Evolutionary conservation across 2,329 filamentous ascomycete genomes (phyloP).

Genomic region (Venturia carpophila): DNA sequence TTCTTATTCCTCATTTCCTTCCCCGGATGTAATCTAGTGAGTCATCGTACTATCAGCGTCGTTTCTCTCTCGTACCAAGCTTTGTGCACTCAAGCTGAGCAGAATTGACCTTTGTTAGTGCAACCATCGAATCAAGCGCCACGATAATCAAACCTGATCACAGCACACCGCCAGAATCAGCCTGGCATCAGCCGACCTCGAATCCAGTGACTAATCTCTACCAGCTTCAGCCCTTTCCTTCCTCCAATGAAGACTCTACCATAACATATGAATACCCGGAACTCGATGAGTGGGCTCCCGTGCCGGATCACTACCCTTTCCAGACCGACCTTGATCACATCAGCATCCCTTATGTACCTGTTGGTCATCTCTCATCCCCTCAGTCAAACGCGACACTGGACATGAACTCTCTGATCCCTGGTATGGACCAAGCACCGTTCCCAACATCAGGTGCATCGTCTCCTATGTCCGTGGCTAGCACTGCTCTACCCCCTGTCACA

Average conservation of each 20-base stretch:
- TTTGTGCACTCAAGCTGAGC: slow-evolving; percentile 3
- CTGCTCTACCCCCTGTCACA: slow-evolving; percentile 6
- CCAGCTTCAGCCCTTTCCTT: neutral
- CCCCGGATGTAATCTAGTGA: slow-evolving; percentile 10
- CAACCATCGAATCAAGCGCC: neutral
- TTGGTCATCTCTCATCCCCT: neutral
- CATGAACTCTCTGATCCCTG: neutral
- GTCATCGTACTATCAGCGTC: slow-evolving; percentile 11
- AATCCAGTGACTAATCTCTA: neutral
- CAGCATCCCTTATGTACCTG: neutral
- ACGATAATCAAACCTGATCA: neutral
- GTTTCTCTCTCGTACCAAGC: slow-evolving; percentile 11
- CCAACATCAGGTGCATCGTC: slow-evolving; percentile 3
- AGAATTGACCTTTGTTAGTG: slow-evolving; percentile 1
- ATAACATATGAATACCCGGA: neutral
- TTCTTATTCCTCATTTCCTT: slow-evolving; percentile 4
- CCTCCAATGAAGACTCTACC: neutral
- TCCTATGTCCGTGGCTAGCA: slow-evolving; percentile 1
- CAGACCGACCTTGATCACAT: slow-evolving; percentile 7
- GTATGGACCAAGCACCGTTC: neutral
- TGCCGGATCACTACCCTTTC: neutral
- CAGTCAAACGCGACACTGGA: neutral
- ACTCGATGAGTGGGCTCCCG: neutral
- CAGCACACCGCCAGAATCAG: slow-evolving; percentile 9
- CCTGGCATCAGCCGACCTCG: neutral